These are phyloP conservation scores for Eucalyptus cladocalyx DNA, from an alignment of 345 rosid genomes.

Conservation along the genomic window DNA sequence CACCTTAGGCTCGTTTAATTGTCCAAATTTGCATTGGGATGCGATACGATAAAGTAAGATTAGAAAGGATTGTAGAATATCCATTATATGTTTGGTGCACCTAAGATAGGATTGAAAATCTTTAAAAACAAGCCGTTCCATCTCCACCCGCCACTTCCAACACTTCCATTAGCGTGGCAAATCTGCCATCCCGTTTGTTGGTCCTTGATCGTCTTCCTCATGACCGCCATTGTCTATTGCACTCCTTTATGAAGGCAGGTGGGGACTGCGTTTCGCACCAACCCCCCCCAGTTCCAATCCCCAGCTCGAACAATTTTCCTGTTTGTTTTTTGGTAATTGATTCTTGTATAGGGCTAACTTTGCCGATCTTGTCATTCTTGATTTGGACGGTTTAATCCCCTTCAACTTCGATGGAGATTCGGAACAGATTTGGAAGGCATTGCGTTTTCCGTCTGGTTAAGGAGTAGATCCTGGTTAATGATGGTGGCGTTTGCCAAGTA, in stretches of 20 bases:
- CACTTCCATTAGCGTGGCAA: not conserved
- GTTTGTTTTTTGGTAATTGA: not conserved
- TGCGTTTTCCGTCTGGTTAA: not conserved
- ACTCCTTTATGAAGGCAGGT: not conserved
- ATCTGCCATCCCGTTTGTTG: not conserved
- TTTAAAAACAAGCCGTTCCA: not conserved
- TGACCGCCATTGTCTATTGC: not conserved
- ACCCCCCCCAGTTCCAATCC: not conserved
- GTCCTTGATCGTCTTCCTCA: not conserved
- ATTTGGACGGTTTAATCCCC: not conserved
- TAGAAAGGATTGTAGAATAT: too few relatives aligned
- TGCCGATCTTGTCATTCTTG: not conserved
- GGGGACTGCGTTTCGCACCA: not conserved
- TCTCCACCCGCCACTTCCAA: too few relatives aligned
- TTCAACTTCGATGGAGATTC: not conserved
- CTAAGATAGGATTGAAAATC: not conserved
- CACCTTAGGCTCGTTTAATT: not conserved
- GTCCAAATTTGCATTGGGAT: not conserved
- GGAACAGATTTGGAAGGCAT: not conserved
- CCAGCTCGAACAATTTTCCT: not conserved
- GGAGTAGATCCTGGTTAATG: not conserved
- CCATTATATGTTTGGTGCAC: not conserved
- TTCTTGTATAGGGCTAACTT: not conserved
- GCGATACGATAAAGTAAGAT: fast-evolving
- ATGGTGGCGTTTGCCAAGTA: not conserved